Conservation (phyloP, 1,139 yeast species). For the Saccharomycopsis hybrid region DNA sequence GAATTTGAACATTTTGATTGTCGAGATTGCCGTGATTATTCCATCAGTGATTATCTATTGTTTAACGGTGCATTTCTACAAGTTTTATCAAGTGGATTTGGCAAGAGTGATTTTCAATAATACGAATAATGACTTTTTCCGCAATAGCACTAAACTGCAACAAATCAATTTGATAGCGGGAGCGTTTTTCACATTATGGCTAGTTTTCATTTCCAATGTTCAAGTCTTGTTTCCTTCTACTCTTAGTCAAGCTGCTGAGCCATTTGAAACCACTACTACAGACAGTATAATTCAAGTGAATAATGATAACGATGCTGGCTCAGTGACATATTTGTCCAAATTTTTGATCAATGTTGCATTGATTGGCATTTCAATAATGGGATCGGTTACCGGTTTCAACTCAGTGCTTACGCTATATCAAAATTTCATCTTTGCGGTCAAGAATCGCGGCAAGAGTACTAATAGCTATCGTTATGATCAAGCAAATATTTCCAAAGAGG, state of each 20-base stretch:
- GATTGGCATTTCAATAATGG: slow-evolving; percentile 18
- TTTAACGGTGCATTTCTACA: slow-evolving; percentile 11
- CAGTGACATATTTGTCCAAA: not conserved
- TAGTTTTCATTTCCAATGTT: slow-evolving; percentile 6
- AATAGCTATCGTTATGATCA: not conserved
- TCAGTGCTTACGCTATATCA: slow-evolving; percentile 6
- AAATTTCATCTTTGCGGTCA: not conserved
- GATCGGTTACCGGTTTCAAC: slow-evolving; percentile 18
- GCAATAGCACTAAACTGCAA: not conserved
- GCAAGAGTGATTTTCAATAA: not conserved
- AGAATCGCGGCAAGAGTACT: not conserved
- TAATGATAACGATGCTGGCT: no score
- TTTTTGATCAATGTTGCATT: slow-evolving; percentile 3
- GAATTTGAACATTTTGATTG: slow-evolving; percentile 4
- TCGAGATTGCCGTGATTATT: slow-evolving; percentile 7
- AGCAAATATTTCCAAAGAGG: not conserved
- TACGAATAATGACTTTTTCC: not conserved
- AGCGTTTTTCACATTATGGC: slow-evolving; percentile 10
- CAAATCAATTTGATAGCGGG: slow-evolving; percentile 1
- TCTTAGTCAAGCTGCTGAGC: not conserved
- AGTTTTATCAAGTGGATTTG: not conserved
- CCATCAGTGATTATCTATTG: slow-evolving; percentile 12
- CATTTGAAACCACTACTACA: not conserved
- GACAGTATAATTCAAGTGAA: no score
- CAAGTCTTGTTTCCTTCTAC: slow-evolving; percentile 10